Base-by-base conservation (phyloP, 176 grass and related monocot species). In the Phoenix dactylifera region DNA sequence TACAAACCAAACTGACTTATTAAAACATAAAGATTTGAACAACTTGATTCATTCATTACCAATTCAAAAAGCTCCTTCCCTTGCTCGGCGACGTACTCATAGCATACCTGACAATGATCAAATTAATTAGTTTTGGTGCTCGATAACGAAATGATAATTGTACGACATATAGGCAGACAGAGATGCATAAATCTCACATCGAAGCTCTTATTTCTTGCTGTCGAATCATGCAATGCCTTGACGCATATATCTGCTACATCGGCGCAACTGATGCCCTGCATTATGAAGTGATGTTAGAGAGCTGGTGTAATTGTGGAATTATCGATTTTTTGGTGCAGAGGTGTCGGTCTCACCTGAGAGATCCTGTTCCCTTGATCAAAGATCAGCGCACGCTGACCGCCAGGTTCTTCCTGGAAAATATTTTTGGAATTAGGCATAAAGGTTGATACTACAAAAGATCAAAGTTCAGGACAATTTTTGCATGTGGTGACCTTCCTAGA, bases 211-310 rank as follows among this genome's bases (percentile, higher is more conserved):
- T 98, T 92, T 76, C 93, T 98, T 29, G 84, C 87, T 32, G 93
- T 88, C 62, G 93, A 98, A 75, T 98, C 87, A 68, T 98, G 87
- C 84, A 97, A 73, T 15, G 84, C 93, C 72, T 97, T 91, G 32
- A 97, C 93, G 68, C 93, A 98, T 17, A 92, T 98, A 73, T 98
- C 93, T 75, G 87, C 93, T 59, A 92, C 93, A 78, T 98, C 93
- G 39, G 87, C 93, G 29, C 93, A 98, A 69, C 93, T 92, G 76
- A 98, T 92, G 62, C 67, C 76, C 93, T 98, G 70, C 56, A 80
- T 65, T 18, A 55, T 19, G 68, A 79, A 58, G 49, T 24, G 30
- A 30, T 49, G 26, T 58, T 15, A 64, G 55, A 5, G 26, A 52
- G 53, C 28, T 6, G 23, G 9, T 61, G 19, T 9, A 61, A 20